phyloP scores from a whole-genome alignment of 2,329 filamentous ascomycete genomes.

The Colletotrichum abscissum region DNA sequence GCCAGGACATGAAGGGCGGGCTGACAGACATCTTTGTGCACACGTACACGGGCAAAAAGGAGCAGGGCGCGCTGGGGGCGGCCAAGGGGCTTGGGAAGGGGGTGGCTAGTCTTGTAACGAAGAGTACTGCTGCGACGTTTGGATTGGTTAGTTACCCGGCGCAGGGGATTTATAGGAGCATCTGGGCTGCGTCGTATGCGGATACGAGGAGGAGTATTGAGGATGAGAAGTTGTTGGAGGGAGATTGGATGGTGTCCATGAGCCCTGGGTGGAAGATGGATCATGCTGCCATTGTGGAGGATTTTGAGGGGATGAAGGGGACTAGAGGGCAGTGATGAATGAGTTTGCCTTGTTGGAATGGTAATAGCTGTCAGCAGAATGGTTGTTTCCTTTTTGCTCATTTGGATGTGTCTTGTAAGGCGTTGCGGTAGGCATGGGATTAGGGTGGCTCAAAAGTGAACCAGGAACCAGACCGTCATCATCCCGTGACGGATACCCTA shows the following conservation, averaged over 20 bases:
- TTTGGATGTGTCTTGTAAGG: not conserved
- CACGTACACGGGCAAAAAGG: slow-evolving; percentile 34
- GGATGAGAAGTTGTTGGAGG: slow-evolving; percentile 30
- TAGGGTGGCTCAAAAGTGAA: not conserved
- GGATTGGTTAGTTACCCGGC: slow-evolving; percentile 35
- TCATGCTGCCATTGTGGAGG: slow-evolving; percentile 30
- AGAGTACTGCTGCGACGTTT: slow-evolving; percentile 33
- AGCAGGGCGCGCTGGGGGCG: slow-evolving; percentile 27
- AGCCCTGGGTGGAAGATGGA: slow-evolving; percentile 29
- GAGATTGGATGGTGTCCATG: slow-evolving; percentile 34
- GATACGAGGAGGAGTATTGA: slow-evolving; percentile 25
- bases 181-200: slow-evolving; percentile 21
- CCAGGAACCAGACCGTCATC: not conserved
- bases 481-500: not conserved
- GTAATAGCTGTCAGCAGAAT: too few relatives aligned
- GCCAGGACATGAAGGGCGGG: slow-evolving; percentile 30
- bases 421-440: not conserved
- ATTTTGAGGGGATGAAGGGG: slow-evolving; percentile 33
- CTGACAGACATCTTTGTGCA: slow-evolving; percentile 34
- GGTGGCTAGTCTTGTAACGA: slow-evolving; percentile 31
- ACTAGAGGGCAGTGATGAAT: not conserved
- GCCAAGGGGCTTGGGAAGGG: slow-evolving; percentile 35
- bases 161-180: slow-evolving; percentile 33
- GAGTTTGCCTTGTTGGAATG: not conserved
- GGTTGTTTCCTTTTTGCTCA: not conserved